phyloP scores from a whole-genome alignment of 805 yeast species.

The Wickerhamomyces rabaulensis region DNA sequence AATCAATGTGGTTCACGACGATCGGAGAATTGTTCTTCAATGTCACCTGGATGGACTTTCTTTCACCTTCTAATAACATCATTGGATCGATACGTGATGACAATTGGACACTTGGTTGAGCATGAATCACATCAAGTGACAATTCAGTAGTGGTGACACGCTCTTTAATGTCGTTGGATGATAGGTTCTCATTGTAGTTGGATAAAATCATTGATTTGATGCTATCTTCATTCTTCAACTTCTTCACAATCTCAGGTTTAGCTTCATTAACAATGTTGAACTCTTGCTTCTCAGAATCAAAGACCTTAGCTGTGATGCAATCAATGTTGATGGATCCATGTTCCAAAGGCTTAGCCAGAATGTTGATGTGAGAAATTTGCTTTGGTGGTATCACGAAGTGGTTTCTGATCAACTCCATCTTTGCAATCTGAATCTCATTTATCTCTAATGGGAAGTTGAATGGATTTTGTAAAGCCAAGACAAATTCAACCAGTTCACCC shows the following conservation, averaged over 20 bases:
- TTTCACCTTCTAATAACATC: slow-evolving; percentile 79
- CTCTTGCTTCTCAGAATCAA: slow-evolving; percentile 42
- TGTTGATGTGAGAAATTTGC: slow-evolving; percentile 31
- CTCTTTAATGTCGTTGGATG: slow-evolving; percentile 9
- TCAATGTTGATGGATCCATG: slow-evolving; percentile 44
- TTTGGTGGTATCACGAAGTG: slow-evolving; percentile 34
- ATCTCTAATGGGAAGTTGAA: slow-evolving; percentile 68
- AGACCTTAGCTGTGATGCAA: slow-evolving; percentile 47
- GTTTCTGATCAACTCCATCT: slow-evolving; percentile 24
- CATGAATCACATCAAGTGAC: slow-evolving; percentile 29
- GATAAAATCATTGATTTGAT: slow-evolving; percentile 1
- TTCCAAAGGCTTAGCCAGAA: slow-evolving; percentile 43
- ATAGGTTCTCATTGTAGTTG: slow-evolving; percentile 12
- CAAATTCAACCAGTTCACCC: slow-evolving; percentile 59
- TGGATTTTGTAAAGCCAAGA: slow-evolving; percentile 68
- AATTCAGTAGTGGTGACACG: slow-evolving; percentile 25
- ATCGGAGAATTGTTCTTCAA: slow-evolving; percentile 57
- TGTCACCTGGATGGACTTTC: slow-evolving; percentile 40
- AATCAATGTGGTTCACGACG: slow-evolving; percentile 49
- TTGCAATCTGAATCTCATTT: slow-evolving; percentile 37
- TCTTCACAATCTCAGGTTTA: slow-evolving; percentile 18
- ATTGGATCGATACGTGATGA: slow-evolving; percentile 46
- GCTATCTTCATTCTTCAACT: slow-evolving; percentile 18
- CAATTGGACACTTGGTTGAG: slow-evolving; percentile 60
- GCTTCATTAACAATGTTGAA: slow-evolving; percentile 37